phyloP scores from a whole-genome alignment of 331 rosid genomes.

The Ulmus americana region DNA sequence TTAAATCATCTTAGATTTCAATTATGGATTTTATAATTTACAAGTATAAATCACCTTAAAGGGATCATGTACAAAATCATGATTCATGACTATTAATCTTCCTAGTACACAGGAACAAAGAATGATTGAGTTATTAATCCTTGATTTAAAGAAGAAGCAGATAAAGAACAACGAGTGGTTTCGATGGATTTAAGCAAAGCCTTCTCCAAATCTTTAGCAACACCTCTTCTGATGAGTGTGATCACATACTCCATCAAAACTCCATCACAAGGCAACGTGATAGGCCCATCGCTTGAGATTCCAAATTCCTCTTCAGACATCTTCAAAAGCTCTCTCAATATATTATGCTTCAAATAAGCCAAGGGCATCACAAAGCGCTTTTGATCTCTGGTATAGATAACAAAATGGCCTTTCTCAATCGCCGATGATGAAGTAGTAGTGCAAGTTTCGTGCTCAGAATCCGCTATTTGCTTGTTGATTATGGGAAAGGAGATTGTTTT shows the following conservation, averaged over 20 bases:
- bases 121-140: neutral
- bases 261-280: conserved; percentile 7
- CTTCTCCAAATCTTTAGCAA: neutral
- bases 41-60: neutral
- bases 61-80: neutral
- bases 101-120: neutral
- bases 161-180: neutral
- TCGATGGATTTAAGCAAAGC: neutral
- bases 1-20: too few species aligned
- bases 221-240: neutral
- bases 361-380: conserved; percentile 15
- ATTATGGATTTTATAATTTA: neutral
- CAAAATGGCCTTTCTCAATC: conserved; percentile 9
- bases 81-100: neutral
- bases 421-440: neutral
- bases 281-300: neutral
- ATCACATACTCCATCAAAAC: neutral
- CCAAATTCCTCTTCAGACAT: conserved; percentile 20
- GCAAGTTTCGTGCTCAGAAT: neutral
- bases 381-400: conserved; percentile 2
- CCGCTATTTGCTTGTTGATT: too few species aligned
- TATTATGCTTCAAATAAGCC: neutral
- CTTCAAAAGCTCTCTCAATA: conserved; percentile 11
- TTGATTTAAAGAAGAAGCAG: neutral
- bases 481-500: neutral